A percentile compares a stretch with the other conserved stretches of the same genome.
phyloP scores from a whole-genome alignment of 2,329 filamentous ascomycete species.

The Arthrobotrys sphaeroides region DNA sequence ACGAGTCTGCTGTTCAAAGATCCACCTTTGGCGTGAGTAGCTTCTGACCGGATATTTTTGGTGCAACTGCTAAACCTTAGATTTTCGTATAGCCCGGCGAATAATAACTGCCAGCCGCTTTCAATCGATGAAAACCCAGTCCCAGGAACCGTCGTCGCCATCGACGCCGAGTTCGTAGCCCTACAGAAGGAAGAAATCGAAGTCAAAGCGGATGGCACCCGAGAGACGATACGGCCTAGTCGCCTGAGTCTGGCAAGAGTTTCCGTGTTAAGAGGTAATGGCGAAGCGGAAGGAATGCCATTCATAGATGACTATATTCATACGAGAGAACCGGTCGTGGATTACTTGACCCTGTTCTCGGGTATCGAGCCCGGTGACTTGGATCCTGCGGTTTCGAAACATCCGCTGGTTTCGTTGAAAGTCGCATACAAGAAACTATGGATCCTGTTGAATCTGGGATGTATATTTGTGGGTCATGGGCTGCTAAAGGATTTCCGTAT shows the following conservation, averaged over 20 bases:
- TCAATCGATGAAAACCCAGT: conserved; percentile 73
- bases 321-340: conserved; percentile 88
- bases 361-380: conserved; percentile 88
- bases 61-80: conserved; percentile 57
- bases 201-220: conserved; percentile 91
- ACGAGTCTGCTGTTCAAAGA: conserved; percentile 84
- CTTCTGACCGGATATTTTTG: conserved; percentile 57
- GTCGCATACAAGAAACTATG: conserved; percentile 97
- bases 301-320: conserved; percentile 98
- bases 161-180: conserved; percentile 96
- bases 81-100: conserved; percentile 61
- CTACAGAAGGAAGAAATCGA: conserved; percentile 93
- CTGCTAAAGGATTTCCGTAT: conserved; percentile 95
- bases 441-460: conserved; percentile 93
- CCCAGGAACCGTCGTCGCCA: conserved; percentile 79
- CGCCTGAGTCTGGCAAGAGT: conserved; percentile 92
- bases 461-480: conserved; percentile 91
- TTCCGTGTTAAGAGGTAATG: conserved; percentile 84
- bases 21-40: conserved; percentile 40
- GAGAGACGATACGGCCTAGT: conserved; percentile 89
- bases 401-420: conserved; percentile 87
- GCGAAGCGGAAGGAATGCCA: conserved; percentile 79
- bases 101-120: conserved; percentile 71
- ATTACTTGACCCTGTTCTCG: conserved; percentile 93
- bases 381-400: conserved; percentile 77